Percentiles rank a stretch among this genome's conserved stretches.
These are phyloP conservation scores for Fusarium mundagurra DNA, from an alignment of 2,329 filamentous ascomycete species.

Conservation along the genomic window DNA sequence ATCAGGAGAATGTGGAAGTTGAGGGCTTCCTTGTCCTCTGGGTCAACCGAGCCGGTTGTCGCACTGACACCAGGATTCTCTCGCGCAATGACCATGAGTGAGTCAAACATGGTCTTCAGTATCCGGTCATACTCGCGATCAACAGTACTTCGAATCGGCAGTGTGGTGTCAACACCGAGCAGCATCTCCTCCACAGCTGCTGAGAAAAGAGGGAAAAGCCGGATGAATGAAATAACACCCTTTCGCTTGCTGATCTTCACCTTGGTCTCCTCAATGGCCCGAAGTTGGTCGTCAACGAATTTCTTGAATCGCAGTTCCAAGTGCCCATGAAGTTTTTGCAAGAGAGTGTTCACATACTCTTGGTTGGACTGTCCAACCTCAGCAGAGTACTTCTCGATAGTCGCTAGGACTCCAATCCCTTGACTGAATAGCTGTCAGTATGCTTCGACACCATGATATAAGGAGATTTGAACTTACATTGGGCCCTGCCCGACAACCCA, in stretches of 20 bases:
- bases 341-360: constrained; percentile 82
- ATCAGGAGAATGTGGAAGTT: constrained; percentile 98
- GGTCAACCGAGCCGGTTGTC: constrained; percentile 58
- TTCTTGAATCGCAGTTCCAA: constrained; percentile 82
- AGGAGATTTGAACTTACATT: constrained; percentile 66
- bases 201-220: constrained; percentile 90
- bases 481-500: constrained; percentile 86
- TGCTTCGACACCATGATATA: neutral
- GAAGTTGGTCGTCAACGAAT: constrained; percentile 94
- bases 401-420: constrained; percentile 86
- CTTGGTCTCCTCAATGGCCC: constrained; percentile 96
- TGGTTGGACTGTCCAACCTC: constrained; percentile 91
- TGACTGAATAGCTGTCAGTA: constrained; percentile 66
- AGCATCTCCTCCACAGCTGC: constrained; percentile 86
- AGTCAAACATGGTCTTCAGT: constrained; percentile 96
- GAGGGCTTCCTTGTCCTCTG: constrained; percentile 93
- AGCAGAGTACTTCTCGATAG: constrained; percentile 80
- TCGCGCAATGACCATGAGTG: constrained; percentile 89
- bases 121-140: constrained; percentile 90
- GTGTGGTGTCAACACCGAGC: constrained; percentile 62
- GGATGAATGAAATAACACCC: constrained; percentile 94
- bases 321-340: constrained; percentile 82
- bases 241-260: constrained; percentile 99
- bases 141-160: constrained; percentile 77
- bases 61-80: constrained; percentile 67